Evolutionary conservation across 495 filamentous ascomycete genomes (phyloP).

Genomic region (Neurospora hispaniola): DNA sequence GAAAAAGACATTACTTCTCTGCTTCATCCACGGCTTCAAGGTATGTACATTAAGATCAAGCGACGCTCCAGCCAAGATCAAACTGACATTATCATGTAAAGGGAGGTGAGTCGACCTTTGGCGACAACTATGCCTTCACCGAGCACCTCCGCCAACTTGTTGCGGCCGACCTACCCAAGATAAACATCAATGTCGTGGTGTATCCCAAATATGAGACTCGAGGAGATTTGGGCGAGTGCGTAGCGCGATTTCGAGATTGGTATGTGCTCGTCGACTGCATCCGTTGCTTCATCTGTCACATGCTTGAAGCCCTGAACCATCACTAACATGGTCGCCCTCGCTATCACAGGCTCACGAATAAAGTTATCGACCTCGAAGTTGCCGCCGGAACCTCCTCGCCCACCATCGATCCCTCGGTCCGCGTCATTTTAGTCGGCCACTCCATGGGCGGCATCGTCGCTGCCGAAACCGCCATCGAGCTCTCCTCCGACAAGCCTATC

Average conservation of each 20-base stretch:
- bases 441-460: slow-evolving; percentile 97
- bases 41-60: slow-evolving; percentile 30
- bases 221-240: slow-evolving; percentile 74
- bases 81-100: slow-evolving; percentile 20
- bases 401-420: slow-evolving; percentile 80
- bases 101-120: slow-evolving; percentile 87
- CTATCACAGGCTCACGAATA: slow-evolving; percentile 62
- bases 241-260: slow-evolving; percentile 79
- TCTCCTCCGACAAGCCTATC: slow-evolving; percentile 60
- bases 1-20: slow-evolving; percentile 82
- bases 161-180: slow-evolving; percentile 57
- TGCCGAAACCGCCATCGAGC: slow-evolving; percentile 67
- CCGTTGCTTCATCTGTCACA: background rate
- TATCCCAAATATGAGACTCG: slow-evolving; percentile 92
- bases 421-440: slow-evolving; percentile 76
- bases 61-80: background rate
- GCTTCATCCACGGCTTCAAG: slow-evolving; percentile 98
- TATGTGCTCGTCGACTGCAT: slow-evolving; percentile 20
- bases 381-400: slow-evolving; percentile 70
- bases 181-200: slow-evolving; percentile 57
- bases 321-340: background rate
- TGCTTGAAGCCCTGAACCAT: background rate
- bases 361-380: slow-evolving; percentile 92
- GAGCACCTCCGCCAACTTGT: slow-evolving; percentile 62
- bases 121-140: slow-evolving; percentile 50